Conservation (phyloP, 1,284 basidiomycete genomes). For the Pseudozyma sp. region DNA sequence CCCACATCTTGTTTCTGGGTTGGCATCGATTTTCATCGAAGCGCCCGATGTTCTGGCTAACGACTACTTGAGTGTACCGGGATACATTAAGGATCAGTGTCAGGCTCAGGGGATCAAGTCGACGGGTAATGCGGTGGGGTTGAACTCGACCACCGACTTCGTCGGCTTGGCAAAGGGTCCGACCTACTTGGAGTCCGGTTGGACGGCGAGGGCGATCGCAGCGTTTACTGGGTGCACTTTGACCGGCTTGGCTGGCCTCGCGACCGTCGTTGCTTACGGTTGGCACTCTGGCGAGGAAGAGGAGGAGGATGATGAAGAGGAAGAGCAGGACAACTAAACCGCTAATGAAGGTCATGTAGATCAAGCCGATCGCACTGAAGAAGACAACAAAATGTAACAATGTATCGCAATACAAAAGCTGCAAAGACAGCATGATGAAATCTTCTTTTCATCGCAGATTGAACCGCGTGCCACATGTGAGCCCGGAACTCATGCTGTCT, state of each 20-base stretch:
- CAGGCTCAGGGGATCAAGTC: constrained; percentile 74
- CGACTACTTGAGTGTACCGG: constrained; percentile 73
- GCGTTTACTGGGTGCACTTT: constrained; percentile 88
- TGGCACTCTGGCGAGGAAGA: constrained; percentile 42
- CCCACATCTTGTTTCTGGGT: constrained; percentile 74
- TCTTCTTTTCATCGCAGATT: too few species aligned
- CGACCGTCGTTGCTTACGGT: constrained; percentile 82
- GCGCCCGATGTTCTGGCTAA: constrained; percentile 73
- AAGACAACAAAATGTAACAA: not conserved
- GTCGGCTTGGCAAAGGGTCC: constrained; percentile 36
- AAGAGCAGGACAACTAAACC: constrained; percentile 15
- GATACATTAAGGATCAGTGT: constrained; percentile 79
- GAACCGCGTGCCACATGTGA: too few species aligned
- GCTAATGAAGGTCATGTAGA: not conserved
- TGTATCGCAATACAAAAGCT: too few species aligned
- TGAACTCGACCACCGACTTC: constrained; percentile 61
- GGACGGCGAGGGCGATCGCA: constrained; percentile 72
- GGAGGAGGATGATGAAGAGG: constrained; percentile 46
- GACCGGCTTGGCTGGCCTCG: constrained; percentile 83
- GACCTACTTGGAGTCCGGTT: constrained; percentile 48
- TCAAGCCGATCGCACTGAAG: not conserved
- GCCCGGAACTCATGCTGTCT: too few species aligned
- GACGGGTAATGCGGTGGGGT: constrained; percentile 62
- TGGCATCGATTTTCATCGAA: constrained; percentile 80
- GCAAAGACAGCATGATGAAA: too few species aligned